Evolutionary conservation across 2,329 filamentous ascomycete genomes (phyloP), one percentile per base, ranked within the genome.

Genomic region (Alternaria triticimaculans): DNA sequence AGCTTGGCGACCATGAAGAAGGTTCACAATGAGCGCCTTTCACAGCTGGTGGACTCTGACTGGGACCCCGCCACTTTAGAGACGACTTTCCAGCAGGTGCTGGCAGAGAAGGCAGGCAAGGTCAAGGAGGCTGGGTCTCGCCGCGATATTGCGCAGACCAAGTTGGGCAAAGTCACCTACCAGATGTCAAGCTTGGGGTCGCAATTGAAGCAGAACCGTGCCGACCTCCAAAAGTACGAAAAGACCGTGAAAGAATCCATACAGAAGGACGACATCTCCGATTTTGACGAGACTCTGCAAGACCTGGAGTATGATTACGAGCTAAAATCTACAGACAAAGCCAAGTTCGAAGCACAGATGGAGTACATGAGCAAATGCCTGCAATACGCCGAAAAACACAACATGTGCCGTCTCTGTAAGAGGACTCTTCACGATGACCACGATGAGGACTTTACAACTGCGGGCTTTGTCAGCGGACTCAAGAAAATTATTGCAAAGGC

Each of bases 1-100:
- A 92, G 91, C 65, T 84, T 98, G 3, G 87, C 94, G 9, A 96
- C 92, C 0, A 88, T 97, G 82, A 88, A 84, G 65, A 88, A 84
- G 51, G 93, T 93, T 0, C 93, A 96, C 84, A 87, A 86, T 55
- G 84, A 90, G 33, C 91, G 91, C 69, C 84, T 99, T 21, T 84
- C 87, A 12, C 82, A 85, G 6, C 79, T 92, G 11, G 71, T 98
- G 30, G 89, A 89, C 25, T 66, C 78, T 7, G 84, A 86, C 1
- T 97, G 94, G 94, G 83, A 88, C 23, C 84, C 90, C 5, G 84
- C 88, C 14, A 90, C 86, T 1, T 78, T 98, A 11, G 93, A 97
- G 48, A 76, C 84, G 43, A 86, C 89, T 23, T 97, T 92, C 68
- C 89, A 96, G 69, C 80, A 83, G 3, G 84, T 86, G 4, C 72